A percentile compares a stretch with the other conserved stretches of the same genome.
Evolutionary conservation across 176 grass and related monocot genomes (phyloP).

Genomic region (Luzula sylvatica): DNA sequence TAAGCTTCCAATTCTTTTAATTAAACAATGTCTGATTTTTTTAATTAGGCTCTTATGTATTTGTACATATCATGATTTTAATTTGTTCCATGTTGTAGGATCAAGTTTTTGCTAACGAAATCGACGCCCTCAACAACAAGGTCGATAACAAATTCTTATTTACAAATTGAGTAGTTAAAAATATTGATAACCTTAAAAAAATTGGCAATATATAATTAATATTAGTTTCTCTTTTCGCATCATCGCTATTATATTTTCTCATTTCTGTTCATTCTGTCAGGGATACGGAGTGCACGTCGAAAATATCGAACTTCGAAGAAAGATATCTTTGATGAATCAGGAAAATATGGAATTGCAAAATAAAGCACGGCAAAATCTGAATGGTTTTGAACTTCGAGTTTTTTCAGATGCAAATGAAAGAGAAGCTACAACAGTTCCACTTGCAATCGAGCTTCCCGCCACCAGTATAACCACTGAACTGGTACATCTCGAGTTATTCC

Average conservation of each 20-base stretch:
- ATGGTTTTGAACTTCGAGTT: background rate
- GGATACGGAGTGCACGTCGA: constrained; percentile 16
- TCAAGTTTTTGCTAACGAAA: constrained; percentile 16
- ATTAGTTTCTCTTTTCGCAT: background rate
- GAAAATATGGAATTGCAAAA: constrained; percentile 5
- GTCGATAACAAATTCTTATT: constrained; percentile 6
- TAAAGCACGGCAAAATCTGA: background rate
- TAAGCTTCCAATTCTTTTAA: background rate
- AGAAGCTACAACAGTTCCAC: background rate
- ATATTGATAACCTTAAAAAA: background rate
- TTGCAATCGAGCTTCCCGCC: constrained; percentile 1
- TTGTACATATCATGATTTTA: background rate
- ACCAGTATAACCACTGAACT: background rate
- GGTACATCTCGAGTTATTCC: constrained; percentile 17
- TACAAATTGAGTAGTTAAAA: background rate
- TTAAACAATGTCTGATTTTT: no score
- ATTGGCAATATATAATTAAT: background rate
- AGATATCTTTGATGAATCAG: constrained; percentile 1
- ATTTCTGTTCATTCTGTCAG: background rate
- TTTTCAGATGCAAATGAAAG: constrained; percentile 5
- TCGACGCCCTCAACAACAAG: constrained; percentile 25
- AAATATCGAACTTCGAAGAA: constrained; percentile 18
- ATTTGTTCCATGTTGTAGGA: constrained; percentile 13
- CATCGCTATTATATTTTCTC: background rate
- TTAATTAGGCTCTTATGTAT: no score